Percentiles rank a stretch among this genome's conserved stretches.
Conservation (phyloP, 2,329 filamentous ascomycete genomes). For the Myriosclerotinia scirpicola region DNA sequence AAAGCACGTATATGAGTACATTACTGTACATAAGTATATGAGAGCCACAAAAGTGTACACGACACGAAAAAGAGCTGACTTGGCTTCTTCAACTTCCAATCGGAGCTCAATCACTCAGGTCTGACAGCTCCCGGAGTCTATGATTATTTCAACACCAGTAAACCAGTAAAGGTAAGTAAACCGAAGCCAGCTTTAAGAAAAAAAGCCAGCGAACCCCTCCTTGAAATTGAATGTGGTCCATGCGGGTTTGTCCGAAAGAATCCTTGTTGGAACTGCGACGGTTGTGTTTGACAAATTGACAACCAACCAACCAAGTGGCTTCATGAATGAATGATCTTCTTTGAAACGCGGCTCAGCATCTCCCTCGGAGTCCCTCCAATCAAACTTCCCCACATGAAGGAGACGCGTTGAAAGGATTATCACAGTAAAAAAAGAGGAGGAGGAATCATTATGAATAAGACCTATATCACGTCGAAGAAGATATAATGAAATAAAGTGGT, state of each 20-base stretch:
- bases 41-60: constrained; percentile 12
- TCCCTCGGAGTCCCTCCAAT: constrained; percentile 30
- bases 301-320: constrained; percentile 21
- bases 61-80: neutral
- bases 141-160: too few species aligned
- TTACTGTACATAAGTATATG: neutral
- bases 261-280: constrained; percentile 22
- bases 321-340: constrained; percentile 18
- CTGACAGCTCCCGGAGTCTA: constrained; percentile 6
- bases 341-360: constrained; percentile 31
- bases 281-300: constrained; percentile 20
- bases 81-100: constrained; percentile 10
- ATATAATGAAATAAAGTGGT: neutral
- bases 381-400: constrained; percentile 23
- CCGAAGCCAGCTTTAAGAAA: constrained; percentile 1
- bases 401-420: constrained; percentile 19
- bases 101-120: neutral
- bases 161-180: constrained; percentile 2
- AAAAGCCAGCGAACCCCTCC: constrained; percentile 20
- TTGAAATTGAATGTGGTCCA: constrained; percentile 8
- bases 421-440: neutral
- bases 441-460: neutral
- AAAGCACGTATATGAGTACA: neutral
- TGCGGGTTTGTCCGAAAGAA: constrained; percentile 3
- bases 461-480: neutral